A percentile compares a stretch with the other conserved stretches of the same genome.
These are phyloP conservation scores for Tylopilus sp. DNA, from an alignment of 768 basidiomycete genomes.

Conservation along the genomic window DNA sequence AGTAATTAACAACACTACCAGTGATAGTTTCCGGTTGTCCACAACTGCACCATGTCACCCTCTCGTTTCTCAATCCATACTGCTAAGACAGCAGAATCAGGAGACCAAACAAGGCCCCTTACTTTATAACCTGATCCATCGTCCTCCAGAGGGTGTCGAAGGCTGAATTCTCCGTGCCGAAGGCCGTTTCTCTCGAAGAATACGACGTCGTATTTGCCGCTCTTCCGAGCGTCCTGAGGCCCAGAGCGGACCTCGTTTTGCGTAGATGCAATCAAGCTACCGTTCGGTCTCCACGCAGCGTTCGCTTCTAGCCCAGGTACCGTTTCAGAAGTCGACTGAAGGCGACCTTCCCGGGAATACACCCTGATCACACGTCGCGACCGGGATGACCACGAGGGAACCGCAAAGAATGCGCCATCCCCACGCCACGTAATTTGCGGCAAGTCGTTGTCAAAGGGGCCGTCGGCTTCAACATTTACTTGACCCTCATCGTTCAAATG, in stretches of 20 bases:
- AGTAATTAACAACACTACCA: slow-evolving; percentile 49
- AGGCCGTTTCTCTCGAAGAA: slow-evolving; percentile 97
- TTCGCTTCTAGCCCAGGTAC: slow-evolving; percentile 79
- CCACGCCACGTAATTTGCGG: slow-evolving; percentile 92
- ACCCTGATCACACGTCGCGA: slow-evolving; percentile 27
- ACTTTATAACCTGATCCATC: slow-evolving; percentile 67
- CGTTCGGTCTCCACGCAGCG: slow-evolving; percentile 83
- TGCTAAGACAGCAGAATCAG: slow-evolving; percentile 80
- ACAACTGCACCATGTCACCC: slow-evolving; percentile 85
- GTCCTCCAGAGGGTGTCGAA: slow-evolving; percentile 39
- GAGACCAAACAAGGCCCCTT: slow-evolving; percentile 79
- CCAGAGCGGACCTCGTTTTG: slow-evolving; percentile 76
- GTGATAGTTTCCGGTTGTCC: slow-evolving; percentile 93
- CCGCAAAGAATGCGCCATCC: slow-evolving; percentile 84
- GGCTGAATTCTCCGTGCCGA: slow-evolving; percentile 82
- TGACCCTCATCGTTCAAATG: slow-evolving; percentile 44
- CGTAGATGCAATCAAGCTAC: slow-evolving; percentile 77
- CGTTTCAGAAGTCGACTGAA: slow-evolving; percentile 84
- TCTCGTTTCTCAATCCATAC: slow-evolving; percentile 75
- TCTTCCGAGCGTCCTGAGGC: slow-evolving; percentile 62
- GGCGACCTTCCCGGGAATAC: slow-evolving; percentile 45
- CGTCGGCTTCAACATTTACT: slow-evolving; percentile 42
- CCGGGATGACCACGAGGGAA: slow-evolving; percentile 64
- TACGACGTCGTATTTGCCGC: slow-evolving; percentile 77
- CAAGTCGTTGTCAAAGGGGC: slow-evolving; percentile 65